phyloP scores from a whole-genome alignment of 1,284 basidiomycete species.

The Cutaneotrichosporon sp. region DNA sequence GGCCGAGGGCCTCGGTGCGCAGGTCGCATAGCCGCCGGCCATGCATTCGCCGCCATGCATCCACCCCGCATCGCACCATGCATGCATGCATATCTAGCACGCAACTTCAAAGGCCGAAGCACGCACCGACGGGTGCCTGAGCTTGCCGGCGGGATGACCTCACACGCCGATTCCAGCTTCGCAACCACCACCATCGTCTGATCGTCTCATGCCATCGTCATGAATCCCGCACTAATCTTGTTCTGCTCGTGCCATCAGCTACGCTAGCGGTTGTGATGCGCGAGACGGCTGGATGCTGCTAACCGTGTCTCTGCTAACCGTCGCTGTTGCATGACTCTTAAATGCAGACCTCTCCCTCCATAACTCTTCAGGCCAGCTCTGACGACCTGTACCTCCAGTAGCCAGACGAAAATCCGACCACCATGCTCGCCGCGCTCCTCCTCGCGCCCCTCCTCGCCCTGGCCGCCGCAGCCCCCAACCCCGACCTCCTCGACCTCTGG shows the following conservation, averaged over 20 bases:
- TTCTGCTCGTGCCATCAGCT: not conserved
- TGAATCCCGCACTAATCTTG: not conserved
- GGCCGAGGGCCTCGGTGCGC: slow-evolving; percentile 59
- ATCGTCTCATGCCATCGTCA: not conserved
- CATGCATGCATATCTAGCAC: not conserved
- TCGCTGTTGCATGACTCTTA: too few species aligned
- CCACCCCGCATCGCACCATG: not conserved
- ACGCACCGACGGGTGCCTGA: not conserved
- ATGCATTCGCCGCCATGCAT: not conserved
- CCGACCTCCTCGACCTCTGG: not conserved
- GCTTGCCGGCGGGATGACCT: not conserved
- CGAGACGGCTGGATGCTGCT: not conserved
- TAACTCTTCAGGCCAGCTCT: too few species aligned
- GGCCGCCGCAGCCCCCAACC: not conserved
- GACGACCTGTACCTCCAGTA: too few species aligned
- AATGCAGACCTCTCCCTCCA: too few species aligned
- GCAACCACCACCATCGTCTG: not conserved
- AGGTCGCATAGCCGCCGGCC: slow-evolving; percentile 22
- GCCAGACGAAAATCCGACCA: not conserved
- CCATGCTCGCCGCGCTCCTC: not conserved
- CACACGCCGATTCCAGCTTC: not conserved
- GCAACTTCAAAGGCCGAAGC: not conserved
- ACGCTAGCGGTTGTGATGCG: not conserved
- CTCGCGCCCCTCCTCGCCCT: not conserved
- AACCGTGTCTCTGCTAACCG: too few species aligned